Evolutionary conservation across 805 yeast species (phyloP).

Genomic region (Wickerhamiella brachini): DNA sequence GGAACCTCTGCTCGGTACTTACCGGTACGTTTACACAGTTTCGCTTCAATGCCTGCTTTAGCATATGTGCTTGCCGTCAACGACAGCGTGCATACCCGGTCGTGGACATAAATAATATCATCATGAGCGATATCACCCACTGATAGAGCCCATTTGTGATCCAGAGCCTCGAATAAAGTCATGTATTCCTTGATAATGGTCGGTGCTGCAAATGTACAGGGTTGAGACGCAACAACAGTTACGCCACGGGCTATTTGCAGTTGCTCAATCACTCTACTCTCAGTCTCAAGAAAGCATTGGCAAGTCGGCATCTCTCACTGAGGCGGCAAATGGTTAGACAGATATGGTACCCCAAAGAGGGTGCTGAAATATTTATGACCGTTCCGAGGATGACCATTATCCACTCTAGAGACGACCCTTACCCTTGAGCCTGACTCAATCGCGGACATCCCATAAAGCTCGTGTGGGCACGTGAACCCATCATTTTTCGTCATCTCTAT

Average conservation of each 20-base stretch:
- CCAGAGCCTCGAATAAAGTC: background rate
- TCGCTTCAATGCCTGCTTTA: constrained; percentile 10
- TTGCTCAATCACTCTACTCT: background rate
- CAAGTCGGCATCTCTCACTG: background rate
- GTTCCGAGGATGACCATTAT: too few relatives aligned
- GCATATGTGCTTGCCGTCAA: constrained; percentile 9
- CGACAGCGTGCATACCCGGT: constrained; percentile 2
- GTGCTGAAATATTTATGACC: too few relatives aligned
- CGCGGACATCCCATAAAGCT: background rate
- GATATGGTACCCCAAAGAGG: too few relatives aligned
- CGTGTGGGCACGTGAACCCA: background rate
- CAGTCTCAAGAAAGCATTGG: background rate
- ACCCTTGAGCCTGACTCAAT: background rate
- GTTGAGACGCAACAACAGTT: background rate
- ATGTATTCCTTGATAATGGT: background rate
- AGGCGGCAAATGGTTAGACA: too few relatives aligned
- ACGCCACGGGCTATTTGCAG: background rate
- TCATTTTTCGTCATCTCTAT: background rate
- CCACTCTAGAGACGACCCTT: too few relatives aligned
- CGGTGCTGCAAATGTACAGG: background rate
- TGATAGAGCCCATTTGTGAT: background rate
- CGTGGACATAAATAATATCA: constrained; percentile 3
- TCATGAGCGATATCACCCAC: background rate
- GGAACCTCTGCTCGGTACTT: constrained; percentile 4
- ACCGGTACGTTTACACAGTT: background rate